These are phyloP conservation scores for Bryopsis sp. DNA, from an alignment of 139 green algal genomes.

Conservation along the genomic window DNA sequence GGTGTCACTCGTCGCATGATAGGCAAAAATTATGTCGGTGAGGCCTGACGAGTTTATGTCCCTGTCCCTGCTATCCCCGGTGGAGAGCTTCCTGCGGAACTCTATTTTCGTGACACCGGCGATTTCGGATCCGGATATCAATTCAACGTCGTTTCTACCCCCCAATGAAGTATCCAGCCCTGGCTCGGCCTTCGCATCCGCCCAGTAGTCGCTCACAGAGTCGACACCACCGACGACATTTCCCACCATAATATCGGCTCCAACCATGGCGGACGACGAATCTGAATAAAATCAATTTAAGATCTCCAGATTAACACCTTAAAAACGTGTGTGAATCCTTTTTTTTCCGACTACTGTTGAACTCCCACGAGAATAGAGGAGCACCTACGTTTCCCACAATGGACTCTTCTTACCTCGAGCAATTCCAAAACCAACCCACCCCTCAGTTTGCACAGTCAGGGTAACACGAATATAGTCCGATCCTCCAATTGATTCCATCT, in stretches of 20 bases:
- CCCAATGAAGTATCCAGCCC: conserved; percentile 1
- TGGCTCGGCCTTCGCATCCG: background rate
- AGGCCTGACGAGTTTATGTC: background rate
- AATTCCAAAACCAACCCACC: conserved; percentile 19
- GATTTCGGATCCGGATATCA: background rate
- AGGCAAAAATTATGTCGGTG: conserved; percentile 14
- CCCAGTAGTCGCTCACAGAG: conserved; percentile 8
- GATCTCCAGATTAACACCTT: too few species aligned
- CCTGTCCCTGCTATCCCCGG: background rate
- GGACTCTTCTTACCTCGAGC: conserved; percentile 14
- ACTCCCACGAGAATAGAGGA: too few species aligned
- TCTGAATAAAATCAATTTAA: background rate
- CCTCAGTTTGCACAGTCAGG: background rate
- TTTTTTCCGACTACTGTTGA: too few species aligned
- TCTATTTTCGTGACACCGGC: conserved; percentile 8
- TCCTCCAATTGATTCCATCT: background rate
- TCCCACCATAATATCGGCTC: conserved; percentile 27
- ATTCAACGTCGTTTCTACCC: conserved; percentile 3
- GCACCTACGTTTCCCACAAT: too few species aligned
- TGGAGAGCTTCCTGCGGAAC: conserved; percentile 13
- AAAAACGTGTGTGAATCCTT: too few species aligned
- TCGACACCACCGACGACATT: background rate
- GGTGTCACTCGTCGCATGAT: conserved; percentile 4
- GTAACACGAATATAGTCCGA: conserved; percentile 7
- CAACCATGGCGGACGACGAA: conserved; percentile 17